Base-by-base conservation (phyloP, 805 yeast genomes). In the Metschnikowia gruessii region DNA sequence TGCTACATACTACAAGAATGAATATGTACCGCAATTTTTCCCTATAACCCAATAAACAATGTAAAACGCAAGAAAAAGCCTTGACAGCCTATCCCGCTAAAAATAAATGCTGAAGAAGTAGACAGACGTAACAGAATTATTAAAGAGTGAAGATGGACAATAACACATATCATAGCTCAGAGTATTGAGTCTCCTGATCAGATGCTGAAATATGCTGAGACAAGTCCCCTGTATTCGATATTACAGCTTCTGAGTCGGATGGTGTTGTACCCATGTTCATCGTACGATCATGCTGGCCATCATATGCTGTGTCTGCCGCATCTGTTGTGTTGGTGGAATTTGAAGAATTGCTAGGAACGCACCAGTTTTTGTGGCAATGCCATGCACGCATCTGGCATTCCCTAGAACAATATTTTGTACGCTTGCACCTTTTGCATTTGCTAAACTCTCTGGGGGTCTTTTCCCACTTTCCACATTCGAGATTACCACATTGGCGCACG, bases 391-490 rank as follows among this genome's bases (percentile, higher is more conserved):
- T 76, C 67, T 92, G 99, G 65, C 99, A 92, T 45, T 85, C 89
- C 55, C 92, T 80, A 8, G 95, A 85, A 64, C 99, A 92, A 64
- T 92, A 92, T 68, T 94, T 94, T 3, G 98, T 91, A 49, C 97
- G 74, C 64, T 92, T 89, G 66, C 99, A 92, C 40, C 96, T 77
- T 48, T 96, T 76, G 65, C 99, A 92, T 65, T 94, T 92, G 53
- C 96, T 95, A 70, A 92, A 92, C 62, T 92, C 95, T 37, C 95
- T 78, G 7, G 97, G 96, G 51, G 70, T 82, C 39, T 78, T 80
- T 65, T 92, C 99, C 98, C 98, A 92, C 61, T 78, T 83, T 10
- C 97, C 97, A 68, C 99, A 92, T 22, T 82, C 85, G 56, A 90
- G 86, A 62, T 84, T 85, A 1, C 97, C 97, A 66, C 99, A 92